phyloP scores from a whole-genome alignment of 108 stramenopile species.

The Chaetoceros muelleri region DNA sequence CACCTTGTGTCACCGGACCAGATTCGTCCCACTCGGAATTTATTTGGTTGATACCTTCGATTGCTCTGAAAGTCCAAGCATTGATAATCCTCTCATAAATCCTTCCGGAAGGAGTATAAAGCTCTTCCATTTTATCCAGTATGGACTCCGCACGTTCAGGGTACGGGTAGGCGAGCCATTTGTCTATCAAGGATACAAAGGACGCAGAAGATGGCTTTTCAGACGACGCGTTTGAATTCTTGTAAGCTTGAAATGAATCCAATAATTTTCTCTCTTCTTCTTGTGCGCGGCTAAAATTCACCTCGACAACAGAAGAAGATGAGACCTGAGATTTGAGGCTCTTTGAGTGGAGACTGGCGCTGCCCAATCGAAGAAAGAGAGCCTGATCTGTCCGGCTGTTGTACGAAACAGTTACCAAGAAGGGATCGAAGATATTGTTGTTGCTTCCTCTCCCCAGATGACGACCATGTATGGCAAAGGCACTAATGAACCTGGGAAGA shows the following conservation, averaged over 20 bases:
- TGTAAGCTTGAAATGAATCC: not conserved
- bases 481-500: no score
- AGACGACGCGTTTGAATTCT: not conserved
- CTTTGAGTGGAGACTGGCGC: no score
- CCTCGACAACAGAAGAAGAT: no score
- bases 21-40: not conserved
- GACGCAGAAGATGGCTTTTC: not conserved
- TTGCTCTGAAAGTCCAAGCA: not conserved
- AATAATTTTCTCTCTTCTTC: not conserved
- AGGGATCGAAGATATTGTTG: no score
- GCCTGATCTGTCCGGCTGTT: no score
- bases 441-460: no score
- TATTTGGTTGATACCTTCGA: not conserved
- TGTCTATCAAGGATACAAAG: not conserved
- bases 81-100: not conserved
- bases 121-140: not conserved
- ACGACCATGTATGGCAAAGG: no score
- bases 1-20: no score
- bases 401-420: no score
- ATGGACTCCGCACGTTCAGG: not conserved
- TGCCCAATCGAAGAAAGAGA: no score
- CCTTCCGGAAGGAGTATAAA: not conserved
- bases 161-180: not conserved
- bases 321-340: no score
- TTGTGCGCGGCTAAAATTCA: no score